phyloP scores from a whole-genome alignment of 306 rosid species.

The Phaseolus lunatus region DNA sequence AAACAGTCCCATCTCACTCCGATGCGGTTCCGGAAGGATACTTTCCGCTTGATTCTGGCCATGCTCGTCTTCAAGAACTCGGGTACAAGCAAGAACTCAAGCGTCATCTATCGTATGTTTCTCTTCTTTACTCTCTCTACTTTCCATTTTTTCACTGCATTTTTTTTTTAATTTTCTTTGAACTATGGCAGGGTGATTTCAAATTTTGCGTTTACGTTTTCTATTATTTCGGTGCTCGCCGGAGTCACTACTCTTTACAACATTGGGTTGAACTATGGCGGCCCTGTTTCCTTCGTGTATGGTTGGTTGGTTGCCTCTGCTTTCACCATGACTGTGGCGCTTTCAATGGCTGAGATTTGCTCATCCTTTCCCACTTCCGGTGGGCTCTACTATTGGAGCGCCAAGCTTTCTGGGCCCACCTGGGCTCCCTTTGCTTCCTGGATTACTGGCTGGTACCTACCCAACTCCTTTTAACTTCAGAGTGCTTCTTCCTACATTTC shows the following conservation, averaged over 20 bases:
- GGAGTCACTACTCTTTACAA: constrained; percentile 89
- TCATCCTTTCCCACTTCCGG: constrained; percentile 95
- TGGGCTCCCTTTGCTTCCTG: constrained; percentile 99
- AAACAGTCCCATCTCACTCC: constrained; percentile 42
- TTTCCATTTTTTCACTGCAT: too few relatives aligned
- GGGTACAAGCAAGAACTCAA: constrained; percentile 98
- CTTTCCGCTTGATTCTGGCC: constrained; percentile 73
- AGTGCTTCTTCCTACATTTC: too few relatives aligned
- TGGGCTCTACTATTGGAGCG: constrained; percentile 97
- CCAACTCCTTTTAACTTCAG: not conserved
- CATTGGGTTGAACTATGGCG: constrained; percentile 78
- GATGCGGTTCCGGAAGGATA: constrained; percentile 32
- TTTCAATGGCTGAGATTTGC: constrained; percentile 95
- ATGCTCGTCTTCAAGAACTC: constrained; percentile 82
- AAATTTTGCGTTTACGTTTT: constrained; percentile 87
- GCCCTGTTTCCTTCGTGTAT: constrained; percentile 77
- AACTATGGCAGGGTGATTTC: constrained; percentile 64
- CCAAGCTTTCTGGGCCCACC: constrained; percentile 87
- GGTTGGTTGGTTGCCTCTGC: constrained; percentile 78
- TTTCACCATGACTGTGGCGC: constrained; percentile 88
- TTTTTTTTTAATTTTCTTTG: too few relatives aligned
- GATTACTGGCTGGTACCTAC: constrained; percentile 89
- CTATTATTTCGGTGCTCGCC: constrained; percentile 82
- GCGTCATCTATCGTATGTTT: constrained; percentile 81
- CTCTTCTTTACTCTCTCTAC: not conserved